A percentile compares a stretch with the other conserved stretches of the same genome.
Conservation (phyloP, 2,329 filamentous ascomycete genomes). For the Basipetospora chlamydospora region DNA sequence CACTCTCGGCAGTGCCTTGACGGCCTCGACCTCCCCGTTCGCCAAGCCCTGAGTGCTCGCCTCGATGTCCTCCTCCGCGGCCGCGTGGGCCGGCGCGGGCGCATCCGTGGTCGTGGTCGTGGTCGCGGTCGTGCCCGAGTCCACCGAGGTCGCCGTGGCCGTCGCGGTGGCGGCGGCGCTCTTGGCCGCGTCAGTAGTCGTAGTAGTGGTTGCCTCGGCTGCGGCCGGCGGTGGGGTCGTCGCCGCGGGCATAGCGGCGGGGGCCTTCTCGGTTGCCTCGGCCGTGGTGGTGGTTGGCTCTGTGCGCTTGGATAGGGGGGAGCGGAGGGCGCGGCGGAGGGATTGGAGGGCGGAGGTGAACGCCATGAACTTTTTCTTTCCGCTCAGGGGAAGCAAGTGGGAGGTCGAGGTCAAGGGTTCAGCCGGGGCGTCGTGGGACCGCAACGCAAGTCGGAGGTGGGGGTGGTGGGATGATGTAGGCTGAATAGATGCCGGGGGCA, state of each 20-base stretch:
- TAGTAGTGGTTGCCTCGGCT: too few relatives aligned
- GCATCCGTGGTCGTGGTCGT: too few relatives aligned
- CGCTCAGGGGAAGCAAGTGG: too few relatives aligned
- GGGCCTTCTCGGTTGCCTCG: neutral
- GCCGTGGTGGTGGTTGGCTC: neutral
- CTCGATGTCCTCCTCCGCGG: too few relatives aligned
- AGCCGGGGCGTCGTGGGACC: too few relatives aligned
- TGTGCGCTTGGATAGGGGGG: neutral
- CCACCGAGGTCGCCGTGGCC: neutral
- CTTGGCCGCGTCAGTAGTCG: neutral
- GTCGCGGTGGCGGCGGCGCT: neutral
- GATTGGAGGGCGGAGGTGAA: conserved; percentile 1
- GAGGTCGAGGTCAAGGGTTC: too few relatives aligned
- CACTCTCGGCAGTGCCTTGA: conserved; percentile 20
- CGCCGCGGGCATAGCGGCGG: neutral
- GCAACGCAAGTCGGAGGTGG: too few relatives aligned
- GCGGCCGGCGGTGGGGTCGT: neutral
- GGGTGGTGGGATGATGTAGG: too few relatives aligned
- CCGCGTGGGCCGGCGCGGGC: too few relatives aligned
- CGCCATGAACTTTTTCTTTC: too few relatives aligned
- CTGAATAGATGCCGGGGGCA: too few relatives aligned
- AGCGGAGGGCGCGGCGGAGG: neutral
- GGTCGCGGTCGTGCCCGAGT: neutral
- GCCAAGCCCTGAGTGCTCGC: too few relatives aligned
- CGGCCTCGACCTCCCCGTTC: conserved; percentile 23